Conservation (phyloP, 176 grass and related monocot species). For the Zea mays region DNA sequence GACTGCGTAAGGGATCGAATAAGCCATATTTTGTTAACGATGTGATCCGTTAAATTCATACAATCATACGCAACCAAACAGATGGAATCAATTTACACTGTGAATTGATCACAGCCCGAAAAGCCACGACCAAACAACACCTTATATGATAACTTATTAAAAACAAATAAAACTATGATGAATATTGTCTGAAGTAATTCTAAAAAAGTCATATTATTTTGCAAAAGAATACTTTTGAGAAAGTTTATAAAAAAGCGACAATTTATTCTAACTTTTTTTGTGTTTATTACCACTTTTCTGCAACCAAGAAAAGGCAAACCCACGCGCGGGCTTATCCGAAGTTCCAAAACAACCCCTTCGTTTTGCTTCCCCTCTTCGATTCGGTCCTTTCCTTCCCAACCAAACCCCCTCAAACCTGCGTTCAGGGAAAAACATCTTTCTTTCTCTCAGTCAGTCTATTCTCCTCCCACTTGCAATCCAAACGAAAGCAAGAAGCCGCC, state of each 20-base stretch:
- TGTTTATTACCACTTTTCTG: neutral
- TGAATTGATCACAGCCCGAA: no score
- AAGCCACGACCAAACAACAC: no score
- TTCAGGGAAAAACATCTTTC: neutral
- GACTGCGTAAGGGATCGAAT: no score
- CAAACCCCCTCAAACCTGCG: neutral
- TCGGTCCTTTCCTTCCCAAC: neutral
- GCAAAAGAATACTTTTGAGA: neutral
- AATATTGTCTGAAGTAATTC: no score
- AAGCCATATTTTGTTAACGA: no score
- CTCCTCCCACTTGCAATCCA: neutral
- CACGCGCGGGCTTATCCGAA: neutral
- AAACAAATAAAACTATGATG: no score
- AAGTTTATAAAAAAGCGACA: neutral
- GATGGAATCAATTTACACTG: no score
- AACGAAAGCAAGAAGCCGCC: neutral
- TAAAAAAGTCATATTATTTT: no score
- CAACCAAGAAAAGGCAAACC: neutral
- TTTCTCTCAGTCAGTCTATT: neutral
- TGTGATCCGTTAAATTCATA: no score
- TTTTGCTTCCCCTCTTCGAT: neutral
- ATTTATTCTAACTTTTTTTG: neutral
- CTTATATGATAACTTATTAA: no score
- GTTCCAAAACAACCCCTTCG: no score
- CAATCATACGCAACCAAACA: no score